Conservation (phyloP, 495 filamentous ascomycete species). For the Annulohypoxylon bovei region DNA sequence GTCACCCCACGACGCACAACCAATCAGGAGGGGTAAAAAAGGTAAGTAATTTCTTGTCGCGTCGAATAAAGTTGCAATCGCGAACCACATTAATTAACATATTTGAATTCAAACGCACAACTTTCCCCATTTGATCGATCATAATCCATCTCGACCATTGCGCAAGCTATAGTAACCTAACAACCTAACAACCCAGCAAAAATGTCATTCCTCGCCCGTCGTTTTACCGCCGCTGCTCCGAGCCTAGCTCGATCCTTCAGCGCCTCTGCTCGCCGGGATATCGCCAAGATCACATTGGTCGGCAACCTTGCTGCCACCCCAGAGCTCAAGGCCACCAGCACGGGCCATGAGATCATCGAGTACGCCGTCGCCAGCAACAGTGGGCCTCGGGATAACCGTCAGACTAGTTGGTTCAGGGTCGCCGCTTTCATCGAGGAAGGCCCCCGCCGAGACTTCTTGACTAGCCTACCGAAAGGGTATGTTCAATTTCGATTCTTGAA, state of each 20-base stretch:
- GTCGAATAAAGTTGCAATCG: conserved; percentile 20
- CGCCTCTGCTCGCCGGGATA: conserved; percentile 64
- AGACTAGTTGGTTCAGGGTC: conserved; percentile 82
- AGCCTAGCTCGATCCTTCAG: conserved; percentile 64
- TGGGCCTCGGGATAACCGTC: conserved; percentile 67
- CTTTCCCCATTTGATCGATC: background rate
- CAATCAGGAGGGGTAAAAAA: conserved; percentile 16
- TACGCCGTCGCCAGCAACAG: conserved; percentile 71
- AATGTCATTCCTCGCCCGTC: conserved; percentile 53
- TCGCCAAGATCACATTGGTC: conserved; percentile 73
- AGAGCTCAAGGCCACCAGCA: conserved; percentile 71
- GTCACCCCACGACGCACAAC: background rate
- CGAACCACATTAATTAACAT: conserved; percentile 15
- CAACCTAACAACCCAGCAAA: background rate
- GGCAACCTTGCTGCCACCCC: conserved; percentile 78
- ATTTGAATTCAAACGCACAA: conserved; percentile 1
- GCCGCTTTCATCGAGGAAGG: conserved; percentile 69
- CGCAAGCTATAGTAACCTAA: background rate
- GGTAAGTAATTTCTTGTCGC: conserved; percentile 29
- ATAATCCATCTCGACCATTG: background rate
- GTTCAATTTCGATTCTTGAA: conserved; percentile 40
- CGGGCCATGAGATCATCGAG: conserved; percentile 71
- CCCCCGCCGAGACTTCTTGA: conserved; percentile 69
- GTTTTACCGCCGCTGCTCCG: conserved; percentile 51
- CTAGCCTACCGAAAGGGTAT: conserved; percentile 81